A percentile compares a stretch with the other conserved stretches of the same genome.
phyloP scores from a whole-genome alignment of 805 yeast genomes.

The Phaffomyces opuntiae region DNA sequence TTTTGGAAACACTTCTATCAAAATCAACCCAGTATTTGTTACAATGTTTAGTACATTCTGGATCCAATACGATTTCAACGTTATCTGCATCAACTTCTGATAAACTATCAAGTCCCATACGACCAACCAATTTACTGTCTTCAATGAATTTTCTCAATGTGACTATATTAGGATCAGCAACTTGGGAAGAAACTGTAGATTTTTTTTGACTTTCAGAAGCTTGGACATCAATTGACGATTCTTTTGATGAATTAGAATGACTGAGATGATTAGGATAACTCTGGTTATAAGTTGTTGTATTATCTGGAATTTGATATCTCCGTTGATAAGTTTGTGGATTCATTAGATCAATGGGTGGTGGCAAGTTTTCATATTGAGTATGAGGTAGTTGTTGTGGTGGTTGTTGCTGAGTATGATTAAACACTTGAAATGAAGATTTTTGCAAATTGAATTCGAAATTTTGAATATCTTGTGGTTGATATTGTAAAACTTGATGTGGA shows the following conservation, averaged over 20 bases:
- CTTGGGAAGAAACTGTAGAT: neutral
- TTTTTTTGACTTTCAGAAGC: no score
- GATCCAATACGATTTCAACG: slow-evolving; percentile 18
- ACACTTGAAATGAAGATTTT: slow-evolving; percentile 4
- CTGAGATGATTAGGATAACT: no score
- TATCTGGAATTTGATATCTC: no score
- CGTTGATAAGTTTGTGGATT: slow-evolving; percentile 3
- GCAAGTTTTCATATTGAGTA: neutral
- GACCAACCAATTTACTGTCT: neutral
- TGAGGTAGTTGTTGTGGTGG: neutral
- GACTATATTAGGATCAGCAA: neutral
- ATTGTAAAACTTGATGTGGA: slow-evolving; percentile 1
- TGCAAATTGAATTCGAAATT: slow-evolving; percentile 17
- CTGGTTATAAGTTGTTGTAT: no score
- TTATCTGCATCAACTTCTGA: slow-evolving; percentile 16
- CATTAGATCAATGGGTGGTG: neutral
- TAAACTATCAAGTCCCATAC: slow-evolving; percentile 12
- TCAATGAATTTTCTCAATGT: neutral
- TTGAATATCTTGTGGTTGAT: slow-evolving; percentile 10
- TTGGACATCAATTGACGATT: neutral
- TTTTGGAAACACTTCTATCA: slow-evolving; percentile 2
- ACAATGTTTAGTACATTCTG: slow-evolving; percentile 16
- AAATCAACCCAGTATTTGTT: slow-evolving; percentile 17
- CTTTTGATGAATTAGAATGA: neutral
- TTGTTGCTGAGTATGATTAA: neutral